A percentile compares a stretch with the other conserved stretches of the same genome.
phyloP scores from a whole-genome alignment of 2,329 filamentous ascomycete species.

The Ceratocystis eucalypticola region DNA sequence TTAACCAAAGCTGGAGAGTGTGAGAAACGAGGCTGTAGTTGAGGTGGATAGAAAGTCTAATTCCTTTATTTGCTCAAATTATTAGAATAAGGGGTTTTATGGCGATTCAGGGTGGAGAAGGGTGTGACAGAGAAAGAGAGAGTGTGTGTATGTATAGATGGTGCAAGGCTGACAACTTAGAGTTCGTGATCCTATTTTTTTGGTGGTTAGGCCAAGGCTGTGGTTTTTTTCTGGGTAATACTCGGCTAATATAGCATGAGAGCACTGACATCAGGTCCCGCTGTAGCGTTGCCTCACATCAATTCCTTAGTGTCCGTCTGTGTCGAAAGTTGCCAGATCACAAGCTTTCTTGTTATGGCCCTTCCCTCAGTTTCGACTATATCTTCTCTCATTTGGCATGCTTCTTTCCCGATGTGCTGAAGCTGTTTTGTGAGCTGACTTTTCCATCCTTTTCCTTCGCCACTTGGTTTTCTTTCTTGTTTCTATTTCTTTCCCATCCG shows the following conservation, averaged over 20 bases:
- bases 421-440: background rate
- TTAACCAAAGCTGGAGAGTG: no score
- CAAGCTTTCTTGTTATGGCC: conserved; percentile 5
- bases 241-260: background rate
- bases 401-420: background rate
- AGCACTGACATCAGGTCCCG: background rate
- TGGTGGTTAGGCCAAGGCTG: background rate
- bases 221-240: background rate
- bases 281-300: background rate
- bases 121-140: no score
- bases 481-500: background rate
- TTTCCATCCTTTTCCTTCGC: background rate
- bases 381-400: background rate
- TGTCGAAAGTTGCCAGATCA: conserved; percentile 15
- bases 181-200: conserved; percentile 1
- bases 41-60: background rate
- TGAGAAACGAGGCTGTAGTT: background rate
- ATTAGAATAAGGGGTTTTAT: no score
- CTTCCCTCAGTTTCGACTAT: background rate
- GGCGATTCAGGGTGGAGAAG: no score
- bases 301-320: background rate
- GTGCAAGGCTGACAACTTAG: background rate
- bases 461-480: background rate
- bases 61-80: no score
- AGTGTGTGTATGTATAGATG: background rate